Evolutionary conservation across 2,329 filamentous ascomycete species (phyloP), one percentile per base, ranked within the genome.

Genomic region (Fusarium haematococcum): DNA sequence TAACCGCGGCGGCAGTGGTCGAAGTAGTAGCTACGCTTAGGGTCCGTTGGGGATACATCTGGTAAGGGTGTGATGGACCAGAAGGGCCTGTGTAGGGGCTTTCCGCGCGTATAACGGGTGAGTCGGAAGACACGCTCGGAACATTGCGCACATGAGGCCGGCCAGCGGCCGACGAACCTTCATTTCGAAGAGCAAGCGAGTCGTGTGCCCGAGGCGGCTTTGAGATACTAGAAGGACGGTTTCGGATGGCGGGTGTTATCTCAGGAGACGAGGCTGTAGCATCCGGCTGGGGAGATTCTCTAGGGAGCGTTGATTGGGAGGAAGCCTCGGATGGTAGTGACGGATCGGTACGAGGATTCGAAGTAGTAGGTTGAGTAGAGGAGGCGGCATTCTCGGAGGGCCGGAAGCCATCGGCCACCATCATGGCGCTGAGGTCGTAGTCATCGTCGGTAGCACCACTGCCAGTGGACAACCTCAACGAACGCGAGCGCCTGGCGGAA

Each of bases 21-120:
- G 93, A 91, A 16, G 91, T 90, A 23, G 94, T 94, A n/a, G 91
- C 89, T 41, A 93, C 85, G 79, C 94, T 95, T 27, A 92, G 89
- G 65, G 84, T 84, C 62, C 91, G 89, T 80, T 97, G 95, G 8
- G 92, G 90, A 81, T 97, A 97, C 90, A 96, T 92, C 76, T 90
- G 90, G 80, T 97, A 97, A 0, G 94, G 94, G 82, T 97, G 93
- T 63, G 94, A 97, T 20, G 95, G 94, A 4, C 91, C 92, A 5
- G 89, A 91, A 2, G 91, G 89, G 8, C 91, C 93, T 18, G 89
- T 89, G 74, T 95, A 94, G 14, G 93, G 92, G 67, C 90, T 92
- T 67, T 94, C 88, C 5, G 86, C 71, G 35, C 82, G 81, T 23
- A 87, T 79, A 43, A 83, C 81, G 4, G 82, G 80, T n/a, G 82